Evolutionary conservation across 495 filamentous ascomycete genomes (phyloP).

Genomic region (Xeromyces bisporus): DNA sequence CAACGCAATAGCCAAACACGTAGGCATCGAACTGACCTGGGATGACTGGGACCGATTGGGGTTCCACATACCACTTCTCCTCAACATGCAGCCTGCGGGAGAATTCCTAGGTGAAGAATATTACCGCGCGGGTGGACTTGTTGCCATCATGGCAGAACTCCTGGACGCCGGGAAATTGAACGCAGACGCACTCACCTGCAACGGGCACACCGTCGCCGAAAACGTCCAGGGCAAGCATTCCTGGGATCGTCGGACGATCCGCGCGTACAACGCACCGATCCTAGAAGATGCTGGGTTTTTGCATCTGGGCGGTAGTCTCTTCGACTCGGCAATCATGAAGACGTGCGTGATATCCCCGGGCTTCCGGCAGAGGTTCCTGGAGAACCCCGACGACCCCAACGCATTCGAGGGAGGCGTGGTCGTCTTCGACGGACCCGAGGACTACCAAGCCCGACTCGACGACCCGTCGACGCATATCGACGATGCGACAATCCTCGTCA

Average conservation of each 20-base stretch:
- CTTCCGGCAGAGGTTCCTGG: slow-evolving; percentile 30
- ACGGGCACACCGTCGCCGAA: slow-evolving; percentile 22
- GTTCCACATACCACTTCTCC: slow-evolving; percentile 30
- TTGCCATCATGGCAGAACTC: slow-evolving; percentile 35
- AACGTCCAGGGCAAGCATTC: slow-evolving; percentile 27
- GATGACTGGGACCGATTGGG: slow-evolving; percentile 38
- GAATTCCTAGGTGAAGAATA: slow-evolving; percentile 37
- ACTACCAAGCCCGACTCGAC: slow-evolving; percentile 32
- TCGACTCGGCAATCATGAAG: slow-evolving; percentile 41
- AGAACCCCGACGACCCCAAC: slow-evolving; percentile 32
- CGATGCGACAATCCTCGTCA: slow-evolving; percentile 33
- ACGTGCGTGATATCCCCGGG: slow-evolving; percentile 35
- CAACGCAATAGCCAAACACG: slow-evolving; percentile 37
- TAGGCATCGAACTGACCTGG: slow-evolving; percentile 31
- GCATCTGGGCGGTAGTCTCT: slow-evolving; percentile 33
- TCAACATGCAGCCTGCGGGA: slow-evolving; percentile 39
- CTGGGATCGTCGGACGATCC: slow-evolving; percentile 30
- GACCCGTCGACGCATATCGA: slow-evolving; percentile 26
- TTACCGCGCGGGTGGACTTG: slow-evolving; percentile 35
- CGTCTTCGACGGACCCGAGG: slow-evolving; percentile 38
- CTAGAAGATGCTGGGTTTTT: slow-evolving; percentile 33
- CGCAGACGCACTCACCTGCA: slow-evolving; percentile 24
- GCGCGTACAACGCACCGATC: slow-evolving; percentile 27
- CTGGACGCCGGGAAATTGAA: slow-evolving; percentile 29
- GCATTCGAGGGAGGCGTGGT: slow-evolving; percentile 35